Base-by-base conservation (phyloP, 163 green algal species). In the Chlamydomonas reinhardtii region DNA sequence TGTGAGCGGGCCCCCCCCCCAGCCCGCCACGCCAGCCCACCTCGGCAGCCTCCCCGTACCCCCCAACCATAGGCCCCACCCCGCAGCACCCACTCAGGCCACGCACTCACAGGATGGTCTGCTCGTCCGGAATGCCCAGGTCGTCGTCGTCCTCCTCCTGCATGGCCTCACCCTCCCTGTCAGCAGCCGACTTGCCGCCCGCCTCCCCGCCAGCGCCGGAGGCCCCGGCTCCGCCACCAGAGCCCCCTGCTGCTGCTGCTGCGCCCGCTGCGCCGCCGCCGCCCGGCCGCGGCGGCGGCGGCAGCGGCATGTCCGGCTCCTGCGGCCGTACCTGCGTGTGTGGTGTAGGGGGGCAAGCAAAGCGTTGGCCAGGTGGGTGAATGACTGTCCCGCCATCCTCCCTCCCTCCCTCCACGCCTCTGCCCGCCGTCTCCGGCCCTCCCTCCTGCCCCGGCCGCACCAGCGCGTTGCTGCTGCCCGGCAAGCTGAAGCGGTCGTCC, bases 401-500 rank as follows among this genome's bases (percentile, higher is more conserved):
- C 43, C n/a, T 74, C 1, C 34, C 69, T 19, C 17, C 31, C 16
- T 31, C 16, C 19, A 6, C 31, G 34, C 15, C 69, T 19, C 37
- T 25, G 35, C 59, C 24, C 71, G 39, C 37, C 59, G 16, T 20
- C 16, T 1, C 52, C 52, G 29, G 11, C 56, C 54, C n/a, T 56
- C 29, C 27, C n/a, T 11, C n/a, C 6, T 24, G 15, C 66, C 29
- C 4, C 16, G 35, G 24, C 62, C 73, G 35, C 77, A 76, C 68
- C 84, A 86, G 43, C 39, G 74, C 73, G 17, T 71, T 66, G 82
- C 76, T 87, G 61, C 37, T 81, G 4, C 68, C 79, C 17, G 29
- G 64, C 19, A 90, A 73, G 70, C 81, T 87, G 69, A 94, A 94
- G 1, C 93, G 86, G 70, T 93, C 88, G 52, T 95, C 93, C 64